Evolutionary conservation across 306 rosid genomes (phyloP).

Genomic region (Malus fusca): DNA sequence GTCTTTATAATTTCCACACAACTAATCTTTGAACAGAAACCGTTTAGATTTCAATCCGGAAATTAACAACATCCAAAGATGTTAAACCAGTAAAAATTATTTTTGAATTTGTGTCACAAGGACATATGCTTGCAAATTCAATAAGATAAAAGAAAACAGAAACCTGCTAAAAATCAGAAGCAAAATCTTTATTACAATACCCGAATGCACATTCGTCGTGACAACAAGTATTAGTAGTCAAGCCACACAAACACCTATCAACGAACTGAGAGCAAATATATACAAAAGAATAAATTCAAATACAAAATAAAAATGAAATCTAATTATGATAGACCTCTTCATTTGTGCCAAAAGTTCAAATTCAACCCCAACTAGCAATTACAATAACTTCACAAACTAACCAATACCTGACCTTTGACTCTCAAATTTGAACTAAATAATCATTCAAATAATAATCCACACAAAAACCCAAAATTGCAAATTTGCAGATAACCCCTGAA

Average conservation of each 20-base stretch:
- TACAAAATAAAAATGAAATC: not conserved
- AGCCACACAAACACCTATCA: not conserved
- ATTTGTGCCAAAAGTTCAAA: not conserved
- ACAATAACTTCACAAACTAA: not conserved
- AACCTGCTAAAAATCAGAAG: not conserved
- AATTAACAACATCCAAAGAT: not conserved
- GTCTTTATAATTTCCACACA: not conserved
- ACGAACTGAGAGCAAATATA: not conserved
- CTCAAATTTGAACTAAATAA: not conserved
- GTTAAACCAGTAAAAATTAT: not conserved
- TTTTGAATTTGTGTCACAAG: not conserved
- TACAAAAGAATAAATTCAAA: not conserved
- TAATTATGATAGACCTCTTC: not conserved
- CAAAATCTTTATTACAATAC: not conserved
- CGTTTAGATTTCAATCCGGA: not conserved
- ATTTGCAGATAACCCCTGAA: not conserved
- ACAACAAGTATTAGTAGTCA: not conserved
- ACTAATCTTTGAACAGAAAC: not conserved
- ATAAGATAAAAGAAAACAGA: not conserved
- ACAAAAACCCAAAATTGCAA: not conserved
- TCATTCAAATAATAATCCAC: not conserved
- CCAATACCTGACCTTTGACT: not conserved
- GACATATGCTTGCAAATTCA: not conserved
- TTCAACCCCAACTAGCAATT: not conserved
- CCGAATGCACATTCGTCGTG: not conserved